Base-by-base conservation (phyloP, 129 eudicot genomes). In the Logfia minima region DNA sequence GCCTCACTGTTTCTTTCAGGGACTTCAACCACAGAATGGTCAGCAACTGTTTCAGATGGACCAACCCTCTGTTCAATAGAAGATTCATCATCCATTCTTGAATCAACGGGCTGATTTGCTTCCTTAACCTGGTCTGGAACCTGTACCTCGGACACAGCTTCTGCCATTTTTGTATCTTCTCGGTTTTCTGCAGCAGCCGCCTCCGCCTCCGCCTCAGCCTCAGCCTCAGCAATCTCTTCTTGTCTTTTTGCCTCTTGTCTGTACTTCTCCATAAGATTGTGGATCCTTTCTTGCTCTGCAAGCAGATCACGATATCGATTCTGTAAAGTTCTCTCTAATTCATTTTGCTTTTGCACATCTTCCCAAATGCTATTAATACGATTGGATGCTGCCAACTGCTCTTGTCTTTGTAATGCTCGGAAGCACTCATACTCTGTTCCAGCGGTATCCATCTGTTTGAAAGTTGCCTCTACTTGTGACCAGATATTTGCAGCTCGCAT, bases 291-390 rank as follows among this genome's bases (percentile, higher is more conserved):
- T 79, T 85, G 86, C 81, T 91, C 94, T 3, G 72, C 78, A 45
- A 88, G 73, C 43, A 86, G 83, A 81, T 79, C 86, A 72, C 96
- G 96, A 63, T 89, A 95, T 2, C 90, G 87, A 60, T 85, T 91
- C 84, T 95, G 99, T 52, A 89, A 66, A 70, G 75, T 82, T 72
- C 79, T 89, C 79, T 95, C 99, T 17, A 95, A 83, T 65, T 89
- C 92, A 71, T 92, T 95, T 78, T 95, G 99, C 82, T 95, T 91
- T 85, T 95, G 97, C 13, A 91, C 96, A 61, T 95, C 97, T 78
- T 92, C 96, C 97, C 97, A 85, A 63, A 95, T 89, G 68, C 82
- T 72, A 72, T 87, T 92, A 45, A 92, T 85, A 83, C 99, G 87
- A 53, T 84, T 83, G 23, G 94, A 76, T 59, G 96, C 90, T 64